A percentile compares a stretch with the other conserved stretches of the same genome.
phyloP scores from a whole-genome alignment of 768 basidiomycete genomes.

The Termitomyces titanicus region DNA sequence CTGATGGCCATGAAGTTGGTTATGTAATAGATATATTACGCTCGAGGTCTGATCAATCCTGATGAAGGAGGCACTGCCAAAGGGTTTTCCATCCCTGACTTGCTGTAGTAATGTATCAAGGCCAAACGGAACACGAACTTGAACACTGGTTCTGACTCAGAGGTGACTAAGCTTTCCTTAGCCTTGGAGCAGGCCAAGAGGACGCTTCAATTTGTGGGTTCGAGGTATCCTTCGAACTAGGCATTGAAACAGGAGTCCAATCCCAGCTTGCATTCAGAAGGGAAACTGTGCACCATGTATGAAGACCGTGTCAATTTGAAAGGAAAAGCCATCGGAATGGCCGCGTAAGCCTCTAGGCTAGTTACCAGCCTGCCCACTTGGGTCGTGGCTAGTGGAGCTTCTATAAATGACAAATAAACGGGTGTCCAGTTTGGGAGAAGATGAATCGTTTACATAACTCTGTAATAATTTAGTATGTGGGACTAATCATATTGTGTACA shows the following conservation, averaged over 20 bases:
- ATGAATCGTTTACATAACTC: too few species aligned
- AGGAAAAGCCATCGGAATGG: too few species aligned
- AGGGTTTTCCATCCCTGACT: conserved; percentile 77
- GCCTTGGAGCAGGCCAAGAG: conserved; percentile 38
- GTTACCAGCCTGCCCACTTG: too few species aligned
- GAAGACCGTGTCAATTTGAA: too few species aligned
- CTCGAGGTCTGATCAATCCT: conserved; percentile 4
- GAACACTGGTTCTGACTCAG: too few species aligned
- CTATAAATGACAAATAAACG: background rate
- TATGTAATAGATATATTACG: too few species aligned
- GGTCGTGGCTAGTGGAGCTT: too few species aligned
- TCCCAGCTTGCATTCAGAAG: conserved; percentile 76
- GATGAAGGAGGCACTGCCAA: conserved; percentile 48
- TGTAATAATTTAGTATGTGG: too few species aligned
- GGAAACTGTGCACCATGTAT: conserved; percentile 74
- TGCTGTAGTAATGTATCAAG: conserved; percentile 72
- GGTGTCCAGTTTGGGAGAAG: background rate
- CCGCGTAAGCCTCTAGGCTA: too few species aligned
- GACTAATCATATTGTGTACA: too few species aligned
- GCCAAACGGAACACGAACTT: conserved; percentile 54
- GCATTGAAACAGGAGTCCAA: conserved; percentile 96
- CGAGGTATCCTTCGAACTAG: conserved; percentile 95
- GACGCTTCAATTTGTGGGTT: conserved; percentile 61
- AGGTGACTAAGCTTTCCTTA: too few species aligned
- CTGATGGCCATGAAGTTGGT: background rate